Evolutionary conservation across 768 basidiomycete genomes (phyloP), one percentile per base, ranked within the genome.

Genomic region (Lyophyllum decastes): DNA sequence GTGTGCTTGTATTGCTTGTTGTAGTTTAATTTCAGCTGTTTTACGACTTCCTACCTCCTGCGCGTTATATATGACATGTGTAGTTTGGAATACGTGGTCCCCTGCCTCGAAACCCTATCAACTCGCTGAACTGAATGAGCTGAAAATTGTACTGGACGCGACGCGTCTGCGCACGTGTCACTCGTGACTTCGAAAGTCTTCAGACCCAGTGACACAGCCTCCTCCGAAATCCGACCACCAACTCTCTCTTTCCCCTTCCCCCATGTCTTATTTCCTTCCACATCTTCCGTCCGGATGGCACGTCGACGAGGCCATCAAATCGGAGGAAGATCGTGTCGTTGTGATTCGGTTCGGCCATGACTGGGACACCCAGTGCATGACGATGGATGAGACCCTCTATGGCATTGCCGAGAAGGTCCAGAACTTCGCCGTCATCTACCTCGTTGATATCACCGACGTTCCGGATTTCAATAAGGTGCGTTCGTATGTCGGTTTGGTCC

Each of bases 261-360:
- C 43, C 54, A 94, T 95, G 92, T 94, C 92, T 14, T 94, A 94
- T 73, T 93, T 94, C 69, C 84, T 94, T 12, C 90, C 92, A 0
- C 92, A 94, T 66, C 80, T 95, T 3, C 90, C 89, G 0, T 92
- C 91, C 65, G 93, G 95, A 38, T 98, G 96, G 96, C 97, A 99
- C 70, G 97, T 99, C 59, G 97, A 99, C 69, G 95, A 98, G 70
- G 94, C 97, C 8, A 98, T 99, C 73, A 93, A 97, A 64, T 95
- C 94, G 0, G 97, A 99, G 72, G 97, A 99, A 71, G 94, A 97
- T 67, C 84, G 97, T 43, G 84, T 97, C 33, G 96, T 98, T 24
- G 91, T 94, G 52, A 88, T 98, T 47, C 88, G 95, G 3, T 98
- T 98, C 69, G 96, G 95, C 0, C 92, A 94, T 68, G 95, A 95